Evolutionary conservation across 2,329 filamentous ascomycete species (phyloP).

Genomic region (Penicillium sclerotigenum): DNA sequence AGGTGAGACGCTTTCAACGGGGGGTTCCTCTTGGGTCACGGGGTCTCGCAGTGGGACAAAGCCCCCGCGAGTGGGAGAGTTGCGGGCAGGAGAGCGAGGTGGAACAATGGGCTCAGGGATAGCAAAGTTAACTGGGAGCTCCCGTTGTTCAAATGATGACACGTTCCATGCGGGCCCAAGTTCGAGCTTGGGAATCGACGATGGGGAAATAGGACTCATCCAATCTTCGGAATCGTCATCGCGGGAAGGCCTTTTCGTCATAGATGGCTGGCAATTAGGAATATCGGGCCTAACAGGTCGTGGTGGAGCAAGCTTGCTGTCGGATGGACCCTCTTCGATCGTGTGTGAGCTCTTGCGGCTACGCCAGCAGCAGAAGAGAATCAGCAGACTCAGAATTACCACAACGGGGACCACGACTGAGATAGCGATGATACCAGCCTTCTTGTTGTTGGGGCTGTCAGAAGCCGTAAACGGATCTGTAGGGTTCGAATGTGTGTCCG

Average conservation of each 20-base stretch:
- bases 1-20: conserved; percentile 15
- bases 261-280: conserved; percentile 26
- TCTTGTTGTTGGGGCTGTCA: conserved; percentile 24
- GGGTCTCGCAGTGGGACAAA: conserved; percentile 26
- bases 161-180: conserved; percentile 34
- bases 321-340: conserved; percentile 22
- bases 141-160: conserved; percentile 24
- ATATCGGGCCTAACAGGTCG: conserved; percentile 23
- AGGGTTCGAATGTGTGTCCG: conserved; percentile 17
- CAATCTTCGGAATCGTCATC: conserved; percentile 23
- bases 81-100: conserved; percentile 31
- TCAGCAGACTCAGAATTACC: conserved; percentile 26
- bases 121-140: conserved; percentile 11
- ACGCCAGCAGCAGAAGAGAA: conserved; percentile 37
- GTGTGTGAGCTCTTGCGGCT: conserved; percentile 28
- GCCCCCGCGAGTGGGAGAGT: conserved; percentile 29
- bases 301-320: conserved; percentile 23
- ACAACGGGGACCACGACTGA: conserved; percentile 37
- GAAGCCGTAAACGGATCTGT: conserved; percentile 20
- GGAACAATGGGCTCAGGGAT: conserved; percentile 26
- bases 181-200: conserved; percentile 36
- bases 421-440: conserved; percentile 39
- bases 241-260: conserved; percentile 18
- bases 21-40: conserved; percentile 22
- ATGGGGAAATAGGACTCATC: conserved; percentile 23